These are phyloP conservation scores for Pseudozyma pruni DNA, from an alignment of 1,284 basidiomycete genomes.

Conservation along the genomic window DNA sequence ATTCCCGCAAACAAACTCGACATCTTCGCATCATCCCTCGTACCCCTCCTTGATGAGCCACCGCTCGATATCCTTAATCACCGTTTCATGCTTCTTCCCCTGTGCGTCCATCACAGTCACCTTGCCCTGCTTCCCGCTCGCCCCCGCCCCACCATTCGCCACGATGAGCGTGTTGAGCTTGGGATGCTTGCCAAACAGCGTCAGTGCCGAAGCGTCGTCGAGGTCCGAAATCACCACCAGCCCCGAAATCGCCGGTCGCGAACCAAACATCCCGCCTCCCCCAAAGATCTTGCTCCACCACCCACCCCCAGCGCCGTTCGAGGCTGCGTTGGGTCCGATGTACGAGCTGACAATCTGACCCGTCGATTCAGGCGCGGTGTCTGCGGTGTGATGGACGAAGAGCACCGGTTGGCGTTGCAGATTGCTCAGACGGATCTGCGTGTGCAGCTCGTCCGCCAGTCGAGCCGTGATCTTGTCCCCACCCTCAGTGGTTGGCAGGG, in stretches of 20 bases:
- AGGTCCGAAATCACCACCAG: slow-evolving; percentile 39
- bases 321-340: slow-evolving; percentile 17
- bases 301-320: slow-evolving; percentile 6
- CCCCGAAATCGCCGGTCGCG: slow-evolving; percentile 30
- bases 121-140: slow-evolving; percentile 18
- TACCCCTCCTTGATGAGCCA: slow-evolving; percentile 46
- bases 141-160: slow-evolving; percentile 13
- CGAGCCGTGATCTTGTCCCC: not conserved
- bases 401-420: slow-evolving; percentile 47
- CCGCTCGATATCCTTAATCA: slow-evolving; percentile 41
- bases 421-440: slow-evolving; percentile 36
- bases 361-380: not conserved
- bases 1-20: not conserved
- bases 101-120: slow-evolving; percentile 16
- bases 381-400: slow-evolving; percentile 32
- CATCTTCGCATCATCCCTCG: slow-evolving; percentile 19
- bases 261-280: slow-evolving; percentile 24
- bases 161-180: slow-evolving; percentile 44
- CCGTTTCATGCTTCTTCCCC: slow-evolving; percentile 12
- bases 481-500: slow-evolving; percentile 5
- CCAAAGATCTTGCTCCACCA: slow-evolving; percentile 33
- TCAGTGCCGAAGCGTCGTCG: slow-evolving; percentile 14
- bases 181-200: slow-evolving; percentile 31
- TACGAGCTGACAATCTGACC: slow-evolving; percentile 27
- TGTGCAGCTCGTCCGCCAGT: slow-evolving; percentile 38